phyloP scores from a whole-genome alignment of 495 filamentous ascomycete species.

The Penicillium alfredii region DNA sequence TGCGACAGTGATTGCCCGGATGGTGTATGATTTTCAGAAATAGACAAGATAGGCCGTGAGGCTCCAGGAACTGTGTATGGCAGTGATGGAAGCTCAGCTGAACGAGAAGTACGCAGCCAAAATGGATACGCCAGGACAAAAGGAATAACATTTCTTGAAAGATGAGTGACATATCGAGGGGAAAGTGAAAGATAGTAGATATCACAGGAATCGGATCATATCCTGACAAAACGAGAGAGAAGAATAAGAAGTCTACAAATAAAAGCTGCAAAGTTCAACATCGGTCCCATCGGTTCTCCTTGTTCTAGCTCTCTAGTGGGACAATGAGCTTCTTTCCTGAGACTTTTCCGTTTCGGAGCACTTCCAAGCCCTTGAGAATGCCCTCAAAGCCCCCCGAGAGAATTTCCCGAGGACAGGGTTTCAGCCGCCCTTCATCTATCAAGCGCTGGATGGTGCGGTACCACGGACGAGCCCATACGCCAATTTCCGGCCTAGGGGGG shows the following conservation, averaged over 20 bases:
- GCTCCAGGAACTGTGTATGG: too few species aligned
- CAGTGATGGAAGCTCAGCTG: too few species aligned
- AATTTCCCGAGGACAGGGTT: constrained; percentile 14
- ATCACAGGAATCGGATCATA: too few species aligned
- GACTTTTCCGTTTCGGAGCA: constrained; percentile 20
- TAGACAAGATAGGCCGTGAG: constrained; percentile 4
- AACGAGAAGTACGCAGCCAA: too few species aligned
- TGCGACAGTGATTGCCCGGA: constrained; percentile 3
- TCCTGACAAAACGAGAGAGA: too few species aligned
- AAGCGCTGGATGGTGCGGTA: constrained; percentile 17
- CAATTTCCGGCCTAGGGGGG: constrained; percentile 18
- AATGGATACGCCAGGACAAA: too few species aligned
- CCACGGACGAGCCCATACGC: constrained; percentile 15
- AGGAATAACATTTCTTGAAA: too few species aligned
- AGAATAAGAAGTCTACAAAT: too few species aligned
- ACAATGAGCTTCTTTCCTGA: constrained; percentile 30
- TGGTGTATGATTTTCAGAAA: constrained; percentile 13
- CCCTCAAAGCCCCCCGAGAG: constrained; percentile 22
- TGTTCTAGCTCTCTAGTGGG: background rate
- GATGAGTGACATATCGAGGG: too few species aligned
- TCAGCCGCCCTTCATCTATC: constrained; percentile 17
- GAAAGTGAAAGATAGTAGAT: too few species aligned
- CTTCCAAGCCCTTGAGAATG: constrained; percentile 21
- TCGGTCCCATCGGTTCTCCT: too few species aligned
- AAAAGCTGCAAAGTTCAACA: too few species aligned